These are phyloP conservation scores for Bretschneidera sinensis DNA, from an alignment of 345 rosid species.

Conservation along the genomic window DNA sequence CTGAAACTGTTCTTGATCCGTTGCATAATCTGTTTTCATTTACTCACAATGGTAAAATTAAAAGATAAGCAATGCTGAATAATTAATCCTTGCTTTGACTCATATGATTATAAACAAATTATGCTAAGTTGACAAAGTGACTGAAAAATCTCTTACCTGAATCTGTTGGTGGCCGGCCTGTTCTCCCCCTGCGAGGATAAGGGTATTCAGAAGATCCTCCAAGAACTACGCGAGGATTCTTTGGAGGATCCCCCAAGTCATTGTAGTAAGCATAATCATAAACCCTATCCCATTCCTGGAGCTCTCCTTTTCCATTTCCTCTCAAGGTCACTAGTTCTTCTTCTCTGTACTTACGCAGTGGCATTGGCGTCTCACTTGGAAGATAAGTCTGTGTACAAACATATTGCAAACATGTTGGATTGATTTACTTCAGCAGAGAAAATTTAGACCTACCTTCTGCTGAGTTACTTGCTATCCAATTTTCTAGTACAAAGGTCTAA, in stretches of 20 bases:
- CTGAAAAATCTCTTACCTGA: slow-evolving; percentile 24
- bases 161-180: slow-evolving; percentile 51
- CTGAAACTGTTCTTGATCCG: too few species aligned
- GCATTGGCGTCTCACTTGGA: slow-evolving; percentile 57
- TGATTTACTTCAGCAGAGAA: too few species aligned
- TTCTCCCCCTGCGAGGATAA: slow-evolving; percentile 87
- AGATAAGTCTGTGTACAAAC: slow-evolving; percentile 65
- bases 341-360: slow-evolving; percentile 50
- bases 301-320: slow-evolving; percentile 70
- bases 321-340: slow-evolving; percentile 58
- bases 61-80: too few species aligned
- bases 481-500: too few species aligned
- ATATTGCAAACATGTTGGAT: neutral
- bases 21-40: too few species aligned
- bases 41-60: too few species aligned
- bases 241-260: slow-evolving; percentile 57
- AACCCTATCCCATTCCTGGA: slow-evolving; percentile 70
- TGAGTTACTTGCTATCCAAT: too few species aligned
- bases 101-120: too few species aligned
- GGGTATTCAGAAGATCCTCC: slow-evolving; percentile 71
- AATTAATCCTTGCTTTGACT: too few species aligned
- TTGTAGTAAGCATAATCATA: slow-evolving; percentile 88
- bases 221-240: slow-evolving; percentile 61
- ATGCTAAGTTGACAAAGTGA: neutral
- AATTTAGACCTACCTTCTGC: too few species aligned